A percentile compares a stretch with the other conserved stretches of the same genome.
phyloP scores from a whole-genome alignment of 345 rosid species.

The Corchorus olitorius region DNA sequence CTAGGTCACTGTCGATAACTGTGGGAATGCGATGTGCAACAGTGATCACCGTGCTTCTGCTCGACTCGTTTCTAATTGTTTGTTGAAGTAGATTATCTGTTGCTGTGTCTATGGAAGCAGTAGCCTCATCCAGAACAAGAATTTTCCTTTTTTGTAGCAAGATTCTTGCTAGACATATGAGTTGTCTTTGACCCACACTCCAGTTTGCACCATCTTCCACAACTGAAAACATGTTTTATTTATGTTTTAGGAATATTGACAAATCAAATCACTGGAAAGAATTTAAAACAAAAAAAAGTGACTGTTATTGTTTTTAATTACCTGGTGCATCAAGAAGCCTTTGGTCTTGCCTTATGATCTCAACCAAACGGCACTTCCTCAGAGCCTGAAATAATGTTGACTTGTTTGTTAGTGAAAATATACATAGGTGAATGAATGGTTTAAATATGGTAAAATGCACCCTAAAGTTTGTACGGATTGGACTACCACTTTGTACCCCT shows the following conservation, averaged over 20 bases:
- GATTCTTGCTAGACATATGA: conserved; percentile 17
- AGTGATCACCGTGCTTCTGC: conserved; percentile 13
- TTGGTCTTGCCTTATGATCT: conserved; percentile 2
- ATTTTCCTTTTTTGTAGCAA: conserved; percentile 20
- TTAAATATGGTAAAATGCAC: too few species aligned
- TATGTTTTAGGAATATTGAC: background rate
- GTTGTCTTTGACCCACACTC: conserved; percentile 26
- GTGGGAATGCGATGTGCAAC: conserved; percentile 20
- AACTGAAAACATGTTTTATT: conserved; percentile 13
- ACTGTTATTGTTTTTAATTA: background rate
- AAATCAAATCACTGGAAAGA: background rate
- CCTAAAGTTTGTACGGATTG: too few species aligned
- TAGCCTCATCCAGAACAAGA: conserved; percentile 27
- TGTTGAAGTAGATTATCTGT: conserved; percentile 20
- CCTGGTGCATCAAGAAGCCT: conserved; percentile 9
- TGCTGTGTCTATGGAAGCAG: conserved; percentile 19
- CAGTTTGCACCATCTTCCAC: conserved; percentile 22
- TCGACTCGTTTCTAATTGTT: background rate
- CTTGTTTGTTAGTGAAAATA: background rate
- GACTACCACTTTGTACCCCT: too few species aligned
- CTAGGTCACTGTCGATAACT: background rate
- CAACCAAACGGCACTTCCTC: background rate
- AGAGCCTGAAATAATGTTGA: background rate
- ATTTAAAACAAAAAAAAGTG: background rate
- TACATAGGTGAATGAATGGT: background rate